Conservation (phyloP, 768 basidiomycete species). For the Boletus tylopilopsis region DNA sequence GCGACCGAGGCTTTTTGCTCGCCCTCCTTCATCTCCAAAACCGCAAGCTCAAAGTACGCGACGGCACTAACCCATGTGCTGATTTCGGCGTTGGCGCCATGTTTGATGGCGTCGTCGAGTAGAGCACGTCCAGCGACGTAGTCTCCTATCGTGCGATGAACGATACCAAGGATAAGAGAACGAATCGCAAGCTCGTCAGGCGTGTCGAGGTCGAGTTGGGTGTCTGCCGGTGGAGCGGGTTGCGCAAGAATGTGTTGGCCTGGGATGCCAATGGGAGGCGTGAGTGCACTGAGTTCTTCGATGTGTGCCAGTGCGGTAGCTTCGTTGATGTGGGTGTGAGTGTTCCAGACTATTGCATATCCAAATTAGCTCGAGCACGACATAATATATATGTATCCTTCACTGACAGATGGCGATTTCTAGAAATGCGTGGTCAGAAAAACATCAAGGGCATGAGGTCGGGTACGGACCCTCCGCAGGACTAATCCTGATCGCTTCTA, state of each 20-base stretch:
- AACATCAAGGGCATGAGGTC: neutral
- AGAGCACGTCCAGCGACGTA: constrained; percentile 44
- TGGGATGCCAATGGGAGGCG: constrained; percentile 42
- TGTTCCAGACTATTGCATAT: constrained; percentile 66
- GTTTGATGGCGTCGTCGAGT: constrained; percentile 47
- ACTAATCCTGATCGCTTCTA: constrained; percentile 58
- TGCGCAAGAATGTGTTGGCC: too few species aligned
- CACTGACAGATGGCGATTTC: constrained; percentile 69
- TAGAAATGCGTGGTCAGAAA: constrained; percentile 18
- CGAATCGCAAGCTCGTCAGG: constrained; percentile 69
- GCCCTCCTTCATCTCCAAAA: constrained; percentile 61
- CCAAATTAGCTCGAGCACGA: constrained; percentile 1
- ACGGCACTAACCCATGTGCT: constrained; percentile 69
- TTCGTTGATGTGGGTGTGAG: constrained; percentile 55
- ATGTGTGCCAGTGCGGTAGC: constrained; percentile 58
- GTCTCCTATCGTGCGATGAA: constrained; percentile 53
- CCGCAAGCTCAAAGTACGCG: constrained; percentile 66
- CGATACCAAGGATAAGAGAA: constrained; percentile 63
- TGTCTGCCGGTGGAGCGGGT: neutral
- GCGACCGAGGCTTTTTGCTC: constrained; percentile 36
- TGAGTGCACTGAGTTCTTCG: constrained; percentile 44
- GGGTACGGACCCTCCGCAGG: constrained; percentile 64
- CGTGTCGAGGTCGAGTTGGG: constrained; percentile 52
- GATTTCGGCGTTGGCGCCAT: constrained; percentile 38
- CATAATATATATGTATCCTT: neutral